Percentiles rank a stretch among this genome's conserved stretches.
Evolutionary conservation across 345 rosid species (phyloP).

Genomic region (Noccaea bulbosa): DNA sequence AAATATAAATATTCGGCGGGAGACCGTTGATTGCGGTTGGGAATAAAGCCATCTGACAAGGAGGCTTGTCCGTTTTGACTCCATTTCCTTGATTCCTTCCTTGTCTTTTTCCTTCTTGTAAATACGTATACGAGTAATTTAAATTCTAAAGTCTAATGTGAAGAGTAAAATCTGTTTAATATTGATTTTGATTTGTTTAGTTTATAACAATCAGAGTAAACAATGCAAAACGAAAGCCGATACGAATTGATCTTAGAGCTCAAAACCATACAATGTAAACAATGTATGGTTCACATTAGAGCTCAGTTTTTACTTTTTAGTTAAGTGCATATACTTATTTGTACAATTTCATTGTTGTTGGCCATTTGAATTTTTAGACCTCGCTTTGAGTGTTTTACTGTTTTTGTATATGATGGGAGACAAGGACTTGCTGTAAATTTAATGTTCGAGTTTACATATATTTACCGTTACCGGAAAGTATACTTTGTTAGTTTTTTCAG

Average conservation of each 20-base stretch:
- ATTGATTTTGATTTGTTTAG: not conserved
- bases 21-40: constrained; percentile 99
- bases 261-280: too few relatives aligned
- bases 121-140: not conserved
- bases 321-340: too few relatives aligned
- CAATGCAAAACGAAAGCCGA: not conserved
- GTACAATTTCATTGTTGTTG: too few relatives aligned
- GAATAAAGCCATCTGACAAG: constrained; percentile 66
- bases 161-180: not conserved
- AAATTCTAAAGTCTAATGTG: not conserved
- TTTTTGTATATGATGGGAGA: too few relatives aligned
- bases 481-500: too few relatives aligned
- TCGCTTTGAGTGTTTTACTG: too few relatives aligned
- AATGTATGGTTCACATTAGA: not conserved
- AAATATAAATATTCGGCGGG: constrained; percentile 49
- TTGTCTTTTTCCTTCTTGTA: constrained; percentile 20
- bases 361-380: too few relatives aligned
- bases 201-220: not conserved
- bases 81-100: constrained; percentile 31
- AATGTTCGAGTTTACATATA: too few relatives aligned
- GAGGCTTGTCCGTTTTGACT: constrained; percentile 63
- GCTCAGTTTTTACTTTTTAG: not conserved
- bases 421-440: too few relatives aligned
- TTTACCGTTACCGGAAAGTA: too few relatives aligned
- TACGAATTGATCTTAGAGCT: not conserved